Evolutionary conservation across 352 stramenopile genomes (phyloP).

Genomic region (Pythium aristosporum): DNA sequence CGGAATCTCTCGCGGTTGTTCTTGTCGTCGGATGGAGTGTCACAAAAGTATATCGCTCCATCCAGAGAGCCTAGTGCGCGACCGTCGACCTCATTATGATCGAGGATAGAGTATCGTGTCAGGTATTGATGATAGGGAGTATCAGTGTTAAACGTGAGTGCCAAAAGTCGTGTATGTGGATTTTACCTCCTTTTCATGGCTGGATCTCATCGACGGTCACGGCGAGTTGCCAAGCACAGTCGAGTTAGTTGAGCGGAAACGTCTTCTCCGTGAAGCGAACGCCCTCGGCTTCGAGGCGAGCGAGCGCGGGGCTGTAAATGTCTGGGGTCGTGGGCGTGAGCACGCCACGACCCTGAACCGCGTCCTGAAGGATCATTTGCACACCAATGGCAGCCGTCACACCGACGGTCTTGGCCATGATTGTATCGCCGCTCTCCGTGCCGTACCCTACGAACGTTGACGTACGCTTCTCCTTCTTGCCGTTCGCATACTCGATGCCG

Average conservation of each 20-base stretch:
- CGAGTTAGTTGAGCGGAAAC: slow-evolving; percentile 35
- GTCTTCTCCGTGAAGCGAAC: slow-evolving; percentile 87
- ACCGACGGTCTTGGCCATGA: slow-evolving; percentile 96
- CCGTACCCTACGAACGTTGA: slow-evolving; percentile 93
- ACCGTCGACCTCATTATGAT: slow-evolving; percentile 29
- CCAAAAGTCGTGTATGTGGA: background rate
- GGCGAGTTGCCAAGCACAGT: too few relatives aligned
- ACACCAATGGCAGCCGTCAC: slow-evolving; percentile 92
- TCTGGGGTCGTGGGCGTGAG: slow-evolving; percentile 88
- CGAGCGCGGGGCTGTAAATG: slow-evolving; percentile 87
- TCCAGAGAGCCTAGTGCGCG: slow-evolving; percentile 21
- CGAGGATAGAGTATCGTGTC: background rate
- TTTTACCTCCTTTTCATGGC: background rate
- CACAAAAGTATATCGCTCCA: slow-evolving; percentile 65
- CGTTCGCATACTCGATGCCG: slow-evolving; percentile 73
- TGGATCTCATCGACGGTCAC: slow-evolving; percentile 2
- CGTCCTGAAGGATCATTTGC: slow-evolving; percentile 92
- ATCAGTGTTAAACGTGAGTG: background rate
- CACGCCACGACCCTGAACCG: slow-evolving; percentile 78
- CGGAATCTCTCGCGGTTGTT: slow-evolving; percentile 62
- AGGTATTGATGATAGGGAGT: background rate
- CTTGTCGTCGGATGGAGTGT: slow-evolving; percentile 72
- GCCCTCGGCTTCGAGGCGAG: slow-evolving; percentile 84
- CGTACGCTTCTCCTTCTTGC: slow-evolving; percentile 83
- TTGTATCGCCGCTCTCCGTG: slow-evolving; percentile 85